Percentiles rank a stretch among this genome's conserved stretches.
Evolutionary conservation across 2,329 filamentous ascomycete species (phyloP).

Genomic region (Apiospora rasikravindrae): DNA sequence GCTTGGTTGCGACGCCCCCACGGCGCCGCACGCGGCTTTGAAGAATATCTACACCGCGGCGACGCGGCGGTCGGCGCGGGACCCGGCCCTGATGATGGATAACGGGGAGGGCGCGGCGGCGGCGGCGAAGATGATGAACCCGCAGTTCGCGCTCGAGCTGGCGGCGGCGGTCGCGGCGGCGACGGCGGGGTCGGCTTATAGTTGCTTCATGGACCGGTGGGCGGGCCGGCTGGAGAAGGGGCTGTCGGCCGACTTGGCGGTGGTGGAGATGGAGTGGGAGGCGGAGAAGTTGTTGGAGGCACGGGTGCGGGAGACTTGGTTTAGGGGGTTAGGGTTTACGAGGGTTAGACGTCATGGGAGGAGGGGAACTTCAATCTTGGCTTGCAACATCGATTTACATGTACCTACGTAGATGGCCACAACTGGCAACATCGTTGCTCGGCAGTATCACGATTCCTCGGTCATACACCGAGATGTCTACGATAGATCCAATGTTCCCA

Average conservation of each 20-base stretch:
- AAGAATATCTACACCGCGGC: constrained; percentile 53
- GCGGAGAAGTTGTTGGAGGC: constrained; percentile 45
- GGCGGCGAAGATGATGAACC: constrained; percentile 40
- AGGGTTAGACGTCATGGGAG: constrained; percentile 20
- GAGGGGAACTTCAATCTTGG: no score
- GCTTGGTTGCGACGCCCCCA: constrained; percentile 52
- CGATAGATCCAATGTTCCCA: no score
- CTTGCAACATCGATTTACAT: no score
- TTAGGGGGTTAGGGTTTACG: constrained; percentile 44
- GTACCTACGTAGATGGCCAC: not conserved
- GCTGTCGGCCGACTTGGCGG: constrained; percentile 52
- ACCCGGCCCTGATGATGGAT: constrained; percentile 35
- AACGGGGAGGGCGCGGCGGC: no score
- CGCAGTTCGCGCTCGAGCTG: constrained; percentile 46
- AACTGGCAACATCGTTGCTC: not conserved
- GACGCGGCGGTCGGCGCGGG: constrained; percentile 47
- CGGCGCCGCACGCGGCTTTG: constrained; percentile 49
- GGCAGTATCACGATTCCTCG: no score
- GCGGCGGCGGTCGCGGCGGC: constrained; percentile 47
- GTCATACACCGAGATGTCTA: not conserved
- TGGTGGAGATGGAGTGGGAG: constrained; percentile 49
- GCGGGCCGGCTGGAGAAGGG: constrained; percentile 50
- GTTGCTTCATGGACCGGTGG: constrained; percentile 48
- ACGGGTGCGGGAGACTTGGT: constrained; percentile 48
- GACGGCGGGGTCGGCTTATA: constrained; percentile 49